Evolutionary conservation across 129 eudicot genomes (phyloP), one percentile per base, ranked within the genome.

Genomic region (Chrysanthemum lavandulifolium): DNA sequence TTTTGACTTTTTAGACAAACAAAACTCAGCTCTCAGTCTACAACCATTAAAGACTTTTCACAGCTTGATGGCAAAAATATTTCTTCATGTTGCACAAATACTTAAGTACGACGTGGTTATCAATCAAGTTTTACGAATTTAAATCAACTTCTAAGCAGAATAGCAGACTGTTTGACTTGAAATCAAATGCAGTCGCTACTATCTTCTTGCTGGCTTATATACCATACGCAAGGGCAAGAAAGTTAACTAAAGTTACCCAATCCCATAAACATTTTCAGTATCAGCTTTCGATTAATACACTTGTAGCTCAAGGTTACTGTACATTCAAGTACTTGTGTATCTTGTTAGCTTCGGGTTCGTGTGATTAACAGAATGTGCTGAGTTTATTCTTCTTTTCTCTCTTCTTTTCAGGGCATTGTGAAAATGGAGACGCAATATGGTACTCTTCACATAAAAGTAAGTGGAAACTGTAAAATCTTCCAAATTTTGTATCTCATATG

Each of bases 351-450:
- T 62, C 2, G 8, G n/a, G 23, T 12, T 40, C 61, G 23, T 55
- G 15, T 4, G 61, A n/a, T 58, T 33, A 33, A 74, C 68, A 3
- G 23, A 62, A 27, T 23, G 11, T 75, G 48, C 57, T 40, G 65
- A 65, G 14, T 25, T 9, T 72, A 6, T 16, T 25, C 21, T 69
- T 58, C 31, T 70, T 69, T 23, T 43, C 78, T 63, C 73, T 58
- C 56, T 57, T 76, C 62, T 15, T 73, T 82, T 73, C 84, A 94
- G 98, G 96, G 96, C 25, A 94, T 90, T n/a, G 74, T 90, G 76
- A 96, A 86, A 69, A 74, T 93, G 84, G 90, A 85, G 55, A 93
- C 98, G 5, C 75, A 87, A 49, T 75, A 82, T 68, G 98, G 98
- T 10, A 77, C 84, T 19, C 87, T 89, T 77, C 97, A 74, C 83